Evolutionary conservation across 164 flowering plant species (phyloP).

Genomic region (Annona squamosa): DNA sequence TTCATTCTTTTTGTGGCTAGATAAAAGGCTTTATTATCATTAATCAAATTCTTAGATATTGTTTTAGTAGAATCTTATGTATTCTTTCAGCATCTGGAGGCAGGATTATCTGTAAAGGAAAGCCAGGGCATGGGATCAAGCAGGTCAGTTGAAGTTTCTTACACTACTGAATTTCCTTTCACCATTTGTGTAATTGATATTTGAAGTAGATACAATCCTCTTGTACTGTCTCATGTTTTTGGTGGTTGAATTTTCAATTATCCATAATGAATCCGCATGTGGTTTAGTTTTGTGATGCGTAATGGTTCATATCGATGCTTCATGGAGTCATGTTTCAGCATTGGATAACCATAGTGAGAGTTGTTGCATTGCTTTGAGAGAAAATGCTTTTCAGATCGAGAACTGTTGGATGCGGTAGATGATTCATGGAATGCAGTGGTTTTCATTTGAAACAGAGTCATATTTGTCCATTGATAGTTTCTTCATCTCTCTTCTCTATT

Average conservation of each 20-base stretch:
- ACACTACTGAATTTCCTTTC: too few relatives aligned
- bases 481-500: too few relatives aligned
- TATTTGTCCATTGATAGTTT: too few relatives aligned
- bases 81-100: conserved; percentile 65
- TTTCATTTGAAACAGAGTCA: too few relatives aligned
- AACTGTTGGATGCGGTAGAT: too few relatives aligned
- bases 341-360: background rate
- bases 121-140: conserved; percentile 61
- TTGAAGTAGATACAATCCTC: background rate
- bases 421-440: too few relatives aligned
- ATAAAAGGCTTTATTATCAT: too few relatives aligned
- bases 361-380: too few relatives aligned
- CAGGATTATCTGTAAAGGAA: conserved; percentile 71
- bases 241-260: background rate
- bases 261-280: background rate
- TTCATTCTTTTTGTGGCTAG: too few relatives aligned
- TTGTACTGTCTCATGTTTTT: background rate
- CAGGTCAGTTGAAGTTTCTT: conserved; percentile 36
- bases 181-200: too few relatives aligned
- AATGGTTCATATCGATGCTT: background rate
- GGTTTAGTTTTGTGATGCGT: background rate
- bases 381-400: too few relatives aligned
- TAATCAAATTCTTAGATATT: background rate
- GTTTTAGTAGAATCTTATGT: background rate
- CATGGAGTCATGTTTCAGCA: background rate